Evolutionary conservation across 345 rosid species (phyloP), one percentile per base, ranked within the genome.

Genomic region (Hibiscus mutabilis): DNA sequence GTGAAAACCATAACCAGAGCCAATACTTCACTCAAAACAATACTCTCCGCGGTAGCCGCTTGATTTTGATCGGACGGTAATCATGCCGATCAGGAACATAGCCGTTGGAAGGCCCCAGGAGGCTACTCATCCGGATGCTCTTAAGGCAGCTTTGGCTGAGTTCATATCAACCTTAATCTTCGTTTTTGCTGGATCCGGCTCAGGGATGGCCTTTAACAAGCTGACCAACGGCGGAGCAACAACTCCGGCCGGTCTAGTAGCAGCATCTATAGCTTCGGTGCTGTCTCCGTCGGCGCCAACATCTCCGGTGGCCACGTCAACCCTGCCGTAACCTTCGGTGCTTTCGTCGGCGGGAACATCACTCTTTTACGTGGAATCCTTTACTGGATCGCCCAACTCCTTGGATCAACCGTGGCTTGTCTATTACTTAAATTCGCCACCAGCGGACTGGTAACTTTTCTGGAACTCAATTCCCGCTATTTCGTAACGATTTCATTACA

Each of bases 251-350:
- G 96, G 98, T n/a, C 91, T 92, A 5, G 82, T 92, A 0, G 85
- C 96, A 4, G 96, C 96, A 4, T 52, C 96, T 9, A 40, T 92
- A 1, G 96, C 98, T 58, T 92, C 35, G 98, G 88, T 0, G 98
- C 85, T 5, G 98, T 90, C 49, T 62, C 98, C 4, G 91, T 92
- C 8, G 83, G 84, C 10, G 95, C 95, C 51, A 92, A 86, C 82
- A 92, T 92, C 81, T 92, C 97, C 60, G 98, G 96, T 0, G 98
- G 98, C 69, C 98, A 92, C 68, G 98, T 92, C 69, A 92, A 92
- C 82, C 97, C 96, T 0, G 97, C 97, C 56, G 94, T 92, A 14
- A 92, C 97, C 37, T 92, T 92, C 66, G 98, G 98, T 0, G 92
- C 92, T 72, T 90, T 92, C 37, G 61, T 92, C 1, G 97, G 98